Evolutionary conservation across 75 land plant species (phyloP).

Genomic region (Picea glauca): DNA sequence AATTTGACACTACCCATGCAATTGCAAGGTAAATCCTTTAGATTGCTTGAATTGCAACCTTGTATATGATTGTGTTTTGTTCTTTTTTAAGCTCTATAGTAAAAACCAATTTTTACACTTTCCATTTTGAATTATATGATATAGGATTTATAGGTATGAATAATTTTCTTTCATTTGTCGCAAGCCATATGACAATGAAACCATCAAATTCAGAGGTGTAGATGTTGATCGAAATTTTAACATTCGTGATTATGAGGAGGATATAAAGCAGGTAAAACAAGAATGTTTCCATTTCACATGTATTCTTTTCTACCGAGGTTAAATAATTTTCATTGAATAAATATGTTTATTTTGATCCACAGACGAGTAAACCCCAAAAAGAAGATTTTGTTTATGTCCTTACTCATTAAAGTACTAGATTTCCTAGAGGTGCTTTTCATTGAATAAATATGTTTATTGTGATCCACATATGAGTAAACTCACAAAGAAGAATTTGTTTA

Average conservation of each 20-base stretch:
- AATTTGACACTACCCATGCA: conserved; percentile 81
- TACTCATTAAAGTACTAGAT: conserved; percentile 38
- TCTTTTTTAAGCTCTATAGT: too few species aligned
- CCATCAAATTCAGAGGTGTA: conserved; percentile 36
- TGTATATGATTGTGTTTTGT: too few species aligned
- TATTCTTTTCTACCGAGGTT: too few species aligned
- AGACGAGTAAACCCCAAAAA: conserved; percentile 41
- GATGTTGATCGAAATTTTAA: conserved; percentile 53
- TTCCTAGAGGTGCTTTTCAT: conserved; percentile 27
- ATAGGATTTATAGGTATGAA: too few species aligned
- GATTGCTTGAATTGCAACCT: too few species aligned
- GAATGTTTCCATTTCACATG: too few species aligned
- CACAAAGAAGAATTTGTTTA: conserved; percentile 6
- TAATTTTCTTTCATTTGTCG: too few species aligned
- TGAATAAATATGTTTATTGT: too few species aligned
- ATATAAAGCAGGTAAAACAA: conserved; percentile 28
- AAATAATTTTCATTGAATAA: too few species aligned
- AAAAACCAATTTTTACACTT: too few species aligned
- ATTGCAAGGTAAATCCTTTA: conserved; percentile 58
- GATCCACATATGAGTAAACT: conserved; percentile 17
- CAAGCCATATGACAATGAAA: conserved; percentile 55
- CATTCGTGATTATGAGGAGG: conserved; percentile 42
- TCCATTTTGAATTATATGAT: too few species aligned
- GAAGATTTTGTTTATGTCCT: conserved; percentile 49
- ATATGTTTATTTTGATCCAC: neutral